Evolutionary conservation across 495 filamentous ascomycete genomes (phyloP), one percentile per base, ranked within the genome.

Genomic region (Aspergillus homomorphus): DNA sequence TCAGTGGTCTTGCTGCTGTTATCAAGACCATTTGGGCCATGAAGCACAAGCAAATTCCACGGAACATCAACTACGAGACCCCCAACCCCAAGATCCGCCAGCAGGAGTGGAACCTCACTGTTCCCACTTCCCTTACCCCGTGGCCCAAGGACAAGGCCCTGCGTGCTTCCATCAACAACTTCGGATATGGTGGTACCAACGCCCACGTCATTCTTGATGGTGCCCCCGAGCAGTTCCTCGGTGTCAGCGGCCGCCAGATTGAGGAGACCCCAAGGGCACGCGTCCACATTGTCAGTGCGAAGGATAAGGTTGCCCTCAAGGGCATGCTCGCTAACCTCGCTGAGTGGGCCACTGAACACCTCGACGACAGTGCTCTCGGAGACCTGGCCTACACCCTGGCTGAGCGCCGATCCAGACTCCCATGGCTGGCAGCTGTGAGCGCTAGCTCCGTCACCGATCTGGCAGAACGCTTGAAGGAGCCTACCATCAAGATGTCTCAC

Each of bases 181-280:
- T 73, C 43, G 71, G 73, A 3, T 65, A 57, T n/a, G 68, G 68
- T n/a, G 70, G 71, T 8, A 63, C 66, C 6, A 74, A 74, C 57
- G 60, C 62, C 6, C 68, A 70, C 51, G 57, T 56, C 38, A 59
- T 71, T 38, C 45, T 75, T 4, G 68, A 73, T 4, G 51, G 66
- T 20, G 59, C 54, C 20, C 26, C 26, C 9, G 26, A 28, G 26
- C 26, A 28, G 26, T 28, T 28, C 26, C 26, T 28, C 9, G 26
- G 9, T 41, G 44, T 1, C 42, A 61, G 19, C 51, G 38, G 28
- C 41, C 59, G 9, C 18, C 12, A 5, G 19, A 45, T 26, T 7
- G 26, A 22, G 26, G 53, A 9, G n/a, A 51, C 50, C 24, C 21
- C 16, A 33, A 16, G n/a, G 22, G 22, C 26, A 22, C 21, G 28